Evolutionary conservation across 2,329 filamentous ascomycete species (phyloP), one percentile per base, ranked within the genome.

Genomic region (Dactylellina parvicollis): DNA sequence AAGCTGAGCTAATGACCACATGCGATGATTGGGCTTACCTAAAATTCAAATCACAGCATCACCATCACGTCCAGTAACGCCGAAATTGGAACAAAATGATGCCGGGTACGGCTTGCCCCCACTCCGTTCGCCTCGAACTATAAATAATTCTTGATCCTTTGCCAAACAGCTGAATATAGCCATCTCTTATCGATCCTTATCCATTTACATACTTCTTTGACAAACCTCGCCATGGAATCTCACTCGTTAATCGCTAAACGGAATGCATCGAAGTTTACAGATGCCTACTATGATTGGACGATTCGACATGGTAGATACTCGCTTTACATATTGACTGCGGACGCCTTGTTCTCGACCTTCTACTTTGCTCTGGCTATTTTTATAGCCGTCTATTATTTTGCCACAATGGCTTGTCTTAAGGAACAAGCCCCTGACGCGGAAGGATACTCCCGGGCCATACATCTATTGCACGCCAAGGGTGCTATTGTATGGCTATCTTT

Each of bases 301-400:
- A 32, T 22, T 20, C 22, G 18, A 1, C 28, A 62, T 54, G 47
- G 56, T 38, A 28, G 38, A 24, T 49, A 49, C 4, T 52, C 44
- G 0, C 34, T 44, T 8, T 38, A 40, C 12, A 24, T 69, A 4
- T 38, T 54, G 4, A 38, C 28, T 0, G 18, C 36, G 26, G 64
- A 69, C 54, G 34, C 46, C 4, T 3, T 60, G n/a, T 14, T 69
- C 10, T 36, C 54, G 2, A 54, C 46, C 1, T 3, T 55, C 12
- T 69, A 69, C 14, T 71, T 71, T 42, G 52, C 57, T 2, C 10
- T 71, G 18, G 49, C 54, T 1, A n/a, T 71, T 7, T 71, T 56
- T 26, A 62, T 60, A 32, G 20, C 46, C 1, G 54, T 52, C 2
- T 69, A 52, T 16, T 50, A 47, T 42, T 60, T 69, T 14, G 36